Conservation (phyloP, 306 rosid genomes). For the Glycine soja region DNA sequence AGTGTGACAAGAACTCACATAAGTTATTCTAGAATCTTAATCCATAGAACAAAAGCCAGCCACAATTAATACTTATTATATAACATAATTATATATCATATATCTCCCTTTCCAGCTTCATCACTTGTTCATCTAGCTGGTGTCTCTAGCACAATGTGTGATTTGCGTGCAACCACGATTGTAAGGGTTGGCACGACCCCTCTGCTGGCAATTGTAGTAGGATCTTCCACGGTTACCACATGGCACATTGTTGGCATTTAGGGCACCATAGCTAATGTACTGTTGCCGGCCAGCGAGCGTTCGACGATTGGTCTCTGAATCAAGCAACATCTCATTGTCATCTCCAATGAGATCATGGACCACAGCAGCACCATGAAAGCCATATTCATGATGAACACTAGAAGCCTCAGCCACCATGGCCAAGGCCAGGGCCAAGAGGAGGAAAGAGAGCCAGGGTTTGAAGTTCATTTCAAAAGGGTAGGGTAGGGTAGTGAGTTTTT, state of each 20-base stretch:
- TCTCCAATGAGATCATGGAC: constrained; percentile 43
- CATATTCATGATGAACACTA: constrained; percentile 1
- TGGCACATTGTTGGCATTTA: constrained; percentile 42
- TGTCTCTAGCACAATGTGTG: constrained; percentile 60
- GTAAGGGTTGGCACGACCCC: constrained; percentile 56
- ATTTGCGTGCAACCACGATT: constrained; percentile 53
- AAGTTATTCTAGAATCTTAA: background rate
- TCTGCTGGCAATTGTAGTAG: constrained; percentile 54
- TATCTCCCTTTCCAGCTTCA: background rate
- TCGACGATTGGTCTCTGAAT: constrained; percentile 48
- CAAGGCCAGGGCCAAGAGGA: constrained; percentile 46
- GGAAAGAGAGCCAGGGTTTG: constrained; percentile 43
- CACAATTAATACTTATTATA: background rate
- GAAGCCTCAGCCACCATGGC: constrained; percentile 51
- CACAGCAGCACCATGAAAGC: background rate
- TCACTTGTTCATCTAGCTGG: background rate
- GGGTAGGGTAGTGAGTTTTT: background rate
- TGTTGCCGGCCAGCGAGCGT: background rate
- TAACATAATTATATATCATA: background rate
- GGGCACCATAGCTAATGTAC: constrained; percentile 54
- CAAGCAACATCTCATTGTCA: constrained; percentile 57
- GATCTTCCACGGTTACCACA: constrained; percentile 57
- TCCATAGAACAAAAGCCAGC: background rate
- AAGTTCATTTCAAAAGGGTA: constrained; percentile 46
- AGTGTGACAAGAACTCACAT: too few relatives aligned